These are phyloP conservation scores for Gastrolobium bilobum DNA, from an alignment of 306 rosid species.

Conservation along the genomic window DNA sequence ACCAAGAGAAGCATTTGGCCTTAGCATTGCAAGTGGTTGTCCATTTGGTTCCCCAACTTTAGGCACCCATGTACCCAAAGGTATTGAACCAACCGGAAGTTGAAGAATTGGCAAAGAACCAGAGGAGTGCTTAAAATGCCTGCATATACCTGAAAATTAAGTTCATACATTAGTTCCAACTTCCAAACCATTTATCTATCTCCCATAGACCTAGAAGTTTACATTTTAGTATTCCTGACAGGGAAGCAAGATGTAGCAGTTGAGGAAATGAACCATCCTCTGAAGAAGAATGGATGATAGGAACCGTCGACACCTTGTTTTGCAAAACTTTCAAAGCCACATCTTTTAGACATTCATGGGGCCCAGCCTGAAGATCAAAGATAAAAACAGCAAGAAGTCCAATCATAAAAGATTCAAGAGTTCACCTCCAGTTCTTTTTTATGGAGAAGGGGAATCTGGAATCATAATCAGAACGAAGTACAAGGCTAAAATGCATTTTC, in stretches of 20 bases:
- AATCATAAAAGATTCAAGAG: slow-evolving; percentile 27
- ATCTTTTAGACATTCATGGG: slow-evolving; percentile 75
- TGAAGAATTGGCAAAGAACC: slow-evolving; percentile 87
- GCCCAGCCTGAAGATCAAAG: slow-evolving; percentile 70
- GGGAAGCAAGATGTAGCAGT: slow-evolving; percentile 79
- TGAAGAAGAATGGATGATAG: slow-evolving; percentile 65
- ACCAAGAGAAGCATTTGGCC: slow-evolving; percentile 77
- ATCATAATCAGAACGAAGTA: slow-evolving; percentile 30
- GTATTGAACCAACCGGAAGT: slow-evolving; percentile 75
- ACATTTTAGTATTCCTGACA: slow-evolving; percentile 82
- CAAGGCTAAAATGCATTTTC: slow-evolving; percentile 27
- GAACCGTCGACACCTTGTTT: slow-evolving; percentile 77
- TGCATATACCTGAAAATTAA: slow-evolving; percentile 78
- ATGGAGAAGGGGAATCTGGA: slow-evolving; percentile 15
- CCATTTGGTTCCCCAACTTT: slow-evolving; percentile 77
- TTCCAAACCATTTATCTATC: slow-evolving; percentile 45
- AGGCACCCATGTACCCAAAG: slow-evolving; percentile 88
- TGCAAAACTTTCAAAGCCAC: slow-evolving; percentile 81
- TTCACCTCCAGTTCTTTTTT: slow-evolving; percentile 37
- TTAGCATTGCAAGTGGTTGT: slow-evolving; percentile 75
- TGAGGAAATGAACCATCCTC: slow-evolving; percentile 74
- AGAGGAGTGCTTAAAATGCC: slow-evolving; percentile 77
- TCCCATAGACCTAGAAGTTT: slow-evolving; percentile 48
- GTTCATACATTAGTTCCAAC: slow-evolving; percentile 57
- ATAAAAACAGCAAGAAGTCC: slow-evolving; percentile 32